Evolutionary conservation across 495 filamentous ascomycete genomes (phyloP).

Genomic region (Penicillium dipodomyicola): DNA sequence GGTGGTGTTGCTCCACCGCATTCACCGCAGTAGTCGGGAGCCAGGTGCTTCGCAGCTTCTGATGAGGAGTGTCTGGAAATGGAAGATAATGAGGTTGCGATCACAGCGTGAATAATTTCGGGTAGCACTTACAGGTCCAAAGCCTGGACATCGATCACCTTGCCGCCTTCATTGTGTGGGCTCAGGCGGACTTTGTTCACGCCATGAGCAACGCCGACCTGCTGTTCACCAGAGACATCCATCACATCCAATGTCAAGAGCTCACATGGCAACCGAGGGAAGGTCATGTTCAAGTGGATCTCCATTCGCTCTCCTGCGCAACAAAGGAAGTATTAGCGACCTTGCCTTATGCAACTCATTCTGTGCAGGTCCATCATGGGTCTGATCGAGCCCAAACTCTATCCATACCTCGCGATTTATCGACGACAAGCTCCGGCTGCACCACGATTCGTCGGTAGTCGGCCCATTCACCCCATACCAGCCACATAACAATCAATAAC

Average conservation of each 20-base stretch:
- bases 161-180: constrained; percentile 67
- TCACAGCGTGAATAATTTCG: not conserved
- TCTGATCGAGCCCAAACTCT: constrained; percentile 6
- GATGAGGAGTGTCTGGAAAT: constrained; percentile 57
- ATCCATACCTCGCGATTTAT: constrained; percentile 82
- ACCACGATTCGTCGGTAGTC: constrained; percentile 88
- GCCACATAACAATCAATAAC: constrained; percentile 78
- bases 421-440: constrained; percentile 88
- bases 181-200: constrained; percentile 83
- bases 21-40: constrained; percentile 86
- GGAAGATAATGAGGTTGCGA: constrained; percentile 3
- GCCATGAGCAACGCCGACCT: constrained; percentile 88
- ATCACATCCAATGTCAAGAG: constrained; percentile 96
- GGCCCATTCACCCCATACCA: constrained; percentile 92
- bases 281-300: constrained; percentile 96
- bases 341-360: not conserved
- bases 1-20: constrained; percentile 86
- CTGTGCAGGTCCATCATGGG: not conserved
- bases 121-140: constrained; percentile 64
- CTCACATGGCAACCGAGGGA: constrained; percentile 91
- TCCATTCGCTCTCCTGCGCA: constrained; percentile 91
- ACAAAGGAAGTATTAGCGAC: not conserved
- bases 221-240: constrained; percentile 96
- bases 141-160: constrained; percentile 70
- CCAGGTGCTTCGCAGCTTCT: constrained; percentile 75